phyloP scores from a whole-genome alignment of 2,329 filamentous ascomycete species.

The Aspergillus fumigatiaffinis region DNA sequence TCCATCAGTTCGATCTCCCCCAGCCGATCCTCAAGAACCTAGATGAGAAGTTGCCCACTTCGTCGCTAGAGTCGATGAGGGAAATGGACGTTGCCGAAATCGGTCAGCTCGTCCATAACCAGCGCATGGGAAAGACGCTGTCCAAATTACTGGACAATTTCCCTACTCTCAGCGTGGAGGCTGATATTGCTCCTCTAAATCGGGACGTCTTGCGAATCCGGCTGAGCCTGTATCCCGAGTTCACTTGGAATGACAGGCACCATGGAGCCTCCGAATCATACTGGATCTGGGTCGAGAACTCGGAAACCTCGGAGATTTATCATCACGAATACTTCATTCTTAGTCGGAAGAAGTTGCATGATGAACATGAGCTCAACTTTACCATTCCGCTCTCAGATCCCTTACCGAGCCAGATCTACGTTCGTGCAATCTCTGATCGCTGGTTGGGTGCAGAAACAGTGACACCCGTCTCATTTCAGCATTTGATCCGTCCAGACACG shows the following conservation, averaged over 20 bases:
- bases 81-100: constrained; percentile 95
- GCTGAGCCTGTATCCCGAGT: constrained; percentile 81
- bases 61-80: constrained; percentile 75
- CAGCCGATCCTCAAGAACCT: constrained; percentile 78
- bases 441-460: constrained; percentile 98
- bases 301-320: constrained; percentile 94
- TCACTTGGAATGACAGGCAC: constrained; percentile 88
- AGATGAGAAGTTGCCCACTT: constrained; percentile 69
- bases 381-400: constrained; percentile 94
- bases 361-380: constrained; percentile 97
- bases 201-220: constrained; percentile 90
- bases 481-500: constrained; percentile 93
- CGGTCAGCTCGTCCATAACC: constrained; percentile 85
- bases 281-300: constrained; percentile 99
- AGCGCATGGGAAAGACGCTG: constrained; percentile 78
- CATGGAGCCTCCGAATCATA: constrained; percentile 95
- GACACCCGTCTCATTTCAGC: constrained; percentile 92
- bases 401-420: constrained; percentile 91
- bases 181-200: constrained; percentile 92
- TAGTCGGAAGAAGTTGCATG: constrained; percentile 80
- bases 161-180: constrained; percentile 83
- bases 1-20: constrained; percentile 90
- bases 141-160: constrained; percentile 82
- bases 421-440: constrained; percentile 87
- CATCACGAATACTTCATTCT: constrained; percentile 97